Conservation (phyloP, 2,329 filamentous ascomycete species). For the Nemania diffusa region DNA sequence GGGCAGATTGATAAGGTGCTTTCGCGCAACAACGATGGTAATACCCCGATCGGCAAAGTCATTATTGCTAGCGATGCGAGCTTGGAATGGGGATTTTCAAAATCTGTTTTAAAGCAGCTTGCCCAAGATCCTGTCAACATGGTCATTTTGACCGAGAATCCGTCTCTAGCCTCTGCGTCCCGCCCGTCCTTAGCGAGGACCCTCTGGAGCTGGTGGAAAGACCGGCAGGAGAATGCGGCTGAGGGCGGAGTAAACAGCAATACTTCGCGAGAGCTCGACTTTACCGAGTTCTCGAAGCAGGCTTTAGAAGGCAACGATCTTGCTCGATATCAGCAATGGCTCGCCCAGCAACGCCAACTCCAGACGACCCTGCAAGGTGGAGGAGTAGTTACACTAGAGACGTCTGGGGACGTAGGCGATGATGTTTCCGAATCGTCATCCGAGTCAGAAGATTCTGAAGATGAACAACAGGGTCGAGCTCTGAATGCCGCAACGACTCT, state of each 20-base stretch:
- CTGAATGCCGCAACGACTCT: constrained; percentile 88
- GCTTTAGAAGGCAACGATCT: constrained; percentile 81
- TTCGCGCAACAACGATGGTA: constrained; percentile 57
- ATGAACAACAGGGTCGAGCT: constrained; percentile 89
- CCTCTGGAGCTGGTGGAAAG: constrained; percentile 83
- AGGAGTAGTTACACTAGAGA: constrained; percentile 74
- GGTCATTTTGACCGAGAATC: constrained; percentile 85
- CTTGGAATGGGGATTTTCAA: constrained; percentile 94
- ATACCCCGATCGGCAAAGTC: constrained; percentile 68
- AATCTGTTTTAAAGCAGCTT: constrained; percentile 77
- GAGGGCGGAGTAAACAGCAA: constrained; percentile 63
- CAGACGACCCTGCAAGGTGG: constrained; percentile 81
- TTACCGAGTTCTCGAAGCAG: constrained; percentile 70
- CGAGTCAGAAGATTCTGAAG: constrained; percentile 87
- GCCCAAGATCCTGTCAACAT: constrained; percentile 83
- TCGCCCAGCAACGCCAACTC: constrained; percentile 87
- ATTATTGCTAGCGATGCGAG: constrained; percentile 92
- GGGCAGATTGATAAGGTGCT: constrained; percentile 79
- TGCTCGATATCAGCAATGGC: constrained; percentile 87
- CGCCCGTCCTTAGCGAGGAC: constrained; percentile 73
- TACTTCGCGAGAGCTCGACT: constrained; percentile 66
- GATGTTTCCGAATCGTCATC: constrained; percentile 89
- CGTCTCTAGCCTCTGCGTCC: constrained; percentile 57
- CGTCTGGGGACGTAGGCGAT: constrained; percentile 78
- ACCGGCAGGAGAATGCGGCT: constrained; percentile 61